phyloP scores from a whole-genome alignment of 1,139 yeast species.

The Sugiyamaella neomexicana region DNA sequence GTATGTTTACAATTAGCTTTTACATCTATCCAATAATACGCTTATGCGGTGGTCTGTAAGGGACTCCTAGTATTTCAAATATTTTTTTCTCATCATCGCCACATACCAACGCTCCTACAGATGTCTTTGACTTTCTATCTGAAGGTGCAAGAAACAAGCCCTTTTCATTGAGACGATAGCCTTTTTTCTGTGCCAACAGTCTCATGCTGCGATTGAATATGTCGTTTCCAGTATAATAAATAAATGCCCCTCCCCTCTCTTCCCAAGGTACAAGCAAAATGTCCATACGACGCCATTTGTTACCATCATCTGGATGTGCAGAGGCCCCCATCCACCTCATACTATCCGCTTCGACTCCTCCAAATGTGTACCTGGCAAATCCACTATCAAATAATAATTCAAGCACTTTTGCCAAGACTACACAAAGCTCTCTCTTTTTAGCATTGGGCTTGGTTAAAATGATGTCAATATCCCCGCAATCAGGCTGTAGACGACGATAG shows the following conservation, averaged over 20 bases:
- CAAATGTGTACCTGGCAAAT: constrained; percentile 41
- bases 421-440: constrained; percentile 34
- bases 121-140: constrained; percentile 22
- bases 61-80: constrained; percentile 49
- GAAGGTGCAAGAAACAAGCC: constrained; percentile 45
- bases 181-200: constrained; percentile 47
- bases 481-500: constrained; percentile 50
- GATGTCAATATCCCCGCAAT: constrained; percentile 62
- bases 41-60: constrained; percentile 49
- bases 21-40: constrained; percentile 41
- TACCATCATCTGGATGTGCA: constrained; percentile 26
- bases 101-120: constrained; percentile 43
- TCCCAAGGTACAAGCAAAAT: constrained; percentile 53
- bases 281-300: constrained; percentile 56
- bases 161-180: constrained; percentile 49
- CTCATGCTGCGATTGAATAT: constrained; percentile 56
- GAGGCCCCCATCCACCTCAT: constrained; percentile 43
- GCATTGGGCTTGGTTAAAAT: constrained; percentile 45
- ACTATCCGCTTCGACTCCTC: constrained; percentile 27
- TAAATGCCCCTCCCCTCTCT: constrained; percentile 53
- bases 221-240: constrained; percentile 62
- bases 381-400: constrained; percentile 34
- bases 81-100: constrained; percentile 50
- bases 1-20: no score
- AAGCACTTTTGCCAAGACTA: constrained; percentile 39